A percentile compares a stretch with the other conserved stretches of the same genome.
These are phyloP conservation scores for Penicillium expansum DNA, from an alignment of 2,329 filamentous ascomycete genomes.

Conservation along the genomic window DNA sequence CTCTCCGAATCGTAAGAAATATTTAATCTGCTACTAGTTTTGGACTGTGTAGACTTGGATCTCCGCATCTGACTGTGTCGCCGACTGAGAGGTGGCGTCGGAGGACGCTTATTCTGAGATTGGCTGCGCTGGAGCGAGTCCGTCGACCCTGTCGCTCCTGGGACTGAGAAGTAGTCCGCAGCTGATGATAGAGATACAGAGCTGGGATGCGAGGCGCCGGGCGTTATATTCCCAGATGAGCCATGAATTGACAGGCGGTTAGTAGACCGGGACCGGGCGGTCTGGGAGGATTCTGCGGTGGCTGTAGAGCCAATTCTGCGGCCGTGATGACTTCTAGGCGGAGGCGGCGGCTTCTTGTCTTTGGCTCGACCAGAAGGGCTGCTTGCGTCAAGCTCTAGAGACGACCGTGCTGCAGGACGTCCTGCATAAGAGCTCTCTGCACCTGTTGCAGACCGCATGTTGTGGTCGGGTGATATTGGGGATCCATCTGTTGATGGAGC, in stretches of 20 bases:
- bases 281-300: conserved; percentile 24
- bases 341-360: conserved; percentile 65
- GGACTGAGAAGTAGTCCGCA: conserved; percentile 37
- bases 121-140: conserved; percentile 32
- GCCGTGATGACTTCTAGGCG: conserved; percentile 74
- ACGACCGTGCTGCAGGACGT: conserved; percentile 58
- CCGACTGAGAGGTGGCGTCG: conserved; percentile 49
- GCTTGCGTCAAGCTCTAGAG: conserved; percentile 54
- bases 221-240: conserved; percentile 21
- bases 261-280: conserved; percentile 25
- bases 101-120: conserved; percentile 43
- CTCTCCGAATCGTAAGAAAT: conserved; percentile 47
- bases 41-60: conserved; percentile 35
- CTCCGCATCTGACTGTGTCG: conserved; percentile 48
- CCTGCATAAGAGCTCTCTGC: conserved; percentile 19
- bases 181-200: conserved; percentile 54
- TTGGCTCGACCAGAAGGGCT: conserved; percentile 36
- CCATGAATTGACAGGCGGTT: conserved; percentile 28
- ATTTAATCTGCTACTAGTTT: conserved; percentile 35
- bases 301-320: conserved; percentile 61
- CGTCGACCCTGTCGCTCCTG: conserved; percentile 10
- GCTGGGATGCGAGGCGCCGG: conserved; percentile 17
- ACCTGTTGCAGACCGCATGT: conserved; percentile 1
- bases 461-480: conserved; percentile 7
- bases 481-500: conserved; percentile 27